Evolutionary conservation across 2,329 filamentous ascomycete genomes (phyloP), one percentile per base, ranked within the genome.

Genomic region (Aspergillus sergii): DNA sequence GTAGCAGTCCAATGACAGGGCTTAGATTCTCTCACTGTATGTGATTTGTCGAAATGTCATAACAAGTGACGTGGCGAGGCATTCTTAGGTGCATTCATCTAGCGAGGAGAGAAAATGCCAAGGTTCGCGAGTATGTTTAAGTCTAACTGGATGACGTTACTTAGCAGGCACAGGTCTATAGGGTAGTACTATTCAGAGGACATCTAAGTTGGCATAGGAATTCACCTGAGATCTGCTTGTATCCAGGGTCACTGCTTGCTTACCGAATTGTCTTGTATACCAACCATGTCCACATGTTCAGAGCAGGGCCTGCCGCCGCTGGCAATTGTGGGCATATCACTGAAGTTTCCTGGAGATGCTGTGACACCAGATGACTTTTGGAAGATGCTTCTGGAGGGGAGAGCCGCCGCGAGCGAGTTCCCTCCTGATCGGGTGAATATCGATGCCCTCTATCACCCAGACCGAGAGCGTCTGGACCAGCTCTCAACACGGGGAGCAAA

Each of bases 341-440:
- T 69, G 10, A 62, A 67, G 7, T 69, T 72, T 16, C 69, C 71
- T 5, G 46, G 65, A 26, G 65, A 69, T 57, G 71, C 69, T 1
- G 59, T 64, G 1, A 63, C 64, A 1, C 50, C 69, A 3, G 62
- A 70, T 14, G 23, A 48, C 1, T 71, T 73, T 43, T 72, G 71
- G 71, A 53, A 71, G 3, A 64, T 71, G 61, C 26, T 72, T 23
- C 46, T 65, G 2, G 55, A 69, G 14, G 68, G 68, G 4, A 59
- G 69, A 23, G 67, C 59, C 60, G 67, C 61, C 6, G 63, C 60
- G 28, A 66, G 57, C 4, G 68, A 74, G 16, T 61, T 74, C 5
- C 73, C 73, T 1, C 30, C 50, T 3, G 66, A 70, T 28, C 67
- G 73, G 3, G 62, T 73, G 51, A 74, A 71, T 39, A 65, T 68